These are phyloP conservation scores for Pyronema omphalodes DNA, from an alignment of 495 filamentous ascomycete species.

Conservation along the genomic window DNA sequence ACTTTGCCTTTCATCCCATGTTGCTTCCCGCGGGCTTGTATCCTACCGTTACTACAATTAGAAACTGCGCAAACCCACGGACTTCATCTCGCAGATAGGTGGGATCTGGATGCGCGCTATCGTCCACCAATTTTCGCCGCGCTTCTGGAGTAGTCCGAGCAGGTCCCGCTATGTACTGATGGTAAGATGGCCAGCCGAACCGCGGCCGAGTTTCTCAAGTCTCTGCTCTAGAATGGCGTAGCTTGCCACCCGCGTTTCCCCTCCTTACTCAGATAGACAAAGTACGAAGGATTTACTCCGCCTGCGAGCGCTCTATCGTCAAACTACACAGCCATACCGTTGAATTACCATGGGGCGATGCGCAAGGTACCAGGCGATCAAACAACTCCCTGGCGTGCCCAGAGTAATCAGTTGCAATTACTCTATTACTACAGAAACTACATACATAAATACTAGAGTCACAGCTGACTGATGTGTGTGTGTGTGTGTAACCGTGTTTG, in stretches of 20 bases:
- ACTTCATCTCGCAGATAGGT: background rate
- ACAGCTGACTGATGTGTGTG: no score
- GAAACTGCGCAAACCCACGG: background rate
- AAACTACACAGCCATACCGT: background rate
- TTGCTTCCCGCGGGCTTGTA: background rate
- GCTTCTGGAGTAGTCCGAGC: background rate
- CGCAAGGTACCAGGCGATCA: background rate
- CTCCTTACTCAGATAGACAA: background rate
- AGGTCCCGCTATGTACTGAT: background rate
- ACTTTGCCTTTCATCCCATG: background rate
- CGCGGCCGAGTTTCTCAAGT: background rate
- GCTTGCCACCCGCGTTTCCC: background rate
- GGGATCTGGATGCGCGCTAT: no score
- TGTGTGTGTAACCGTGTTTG: no score
- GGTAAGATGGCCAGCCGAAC: background rate
- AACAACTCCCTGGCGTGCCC: no score
- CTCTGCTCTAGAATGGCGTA: background rate
- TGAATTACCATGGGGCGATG: background rate
- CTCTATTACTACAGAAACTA: no score
- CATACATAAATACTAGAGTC: no score
- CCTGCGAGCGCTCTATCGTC: background rate
- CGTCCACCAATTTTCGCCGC: background rate
- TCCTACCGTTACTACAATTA: background rate
- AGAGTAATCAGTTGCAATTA: no score
- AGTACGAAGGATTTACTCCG: background rate